A percentile compares a stretch with the other conserved stretches of the same genome.
Evolutionary conservation across 1,139 yeast genomes (phyloP).

Genomic region (Saccharomyces hybrid): DNA sequence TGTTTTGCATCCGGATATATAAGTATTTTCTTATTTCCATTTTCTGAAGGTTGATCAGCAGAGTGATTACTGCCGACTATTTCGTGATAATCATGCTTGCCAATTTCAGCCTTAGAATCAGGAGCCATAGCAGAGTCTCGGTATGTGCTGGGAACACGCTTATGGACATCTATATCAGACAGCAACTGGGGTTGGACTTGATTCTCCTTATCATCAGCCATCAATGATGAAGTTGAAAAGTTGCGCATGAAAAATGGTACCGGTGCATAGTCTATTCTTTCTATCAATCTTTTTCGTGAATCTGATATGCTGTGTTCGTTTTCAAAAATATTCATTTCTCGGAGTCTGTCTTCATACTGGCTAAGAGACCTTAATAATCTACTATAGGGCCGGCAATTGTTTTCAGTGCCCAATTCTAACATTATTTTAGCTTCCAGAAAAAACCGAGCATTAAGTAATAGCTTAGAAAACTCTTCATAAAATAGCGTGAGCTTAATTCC

Average conservation of each 20-base stretch:
- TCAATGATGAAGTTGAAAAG: neutral
- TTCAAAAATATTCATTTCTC: constrained; percentile 7
- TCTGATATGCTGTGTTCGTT: neutral
- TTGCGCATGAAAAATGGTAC: neutral
- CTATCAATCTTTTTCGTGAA: neutral
- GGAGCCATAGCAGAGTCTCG: neutral
- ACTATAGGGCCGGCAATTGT: constrained; percentile 55
- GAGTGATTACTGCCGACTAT: neutral
- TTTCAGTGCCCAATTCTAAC: constrained; percentile 51
- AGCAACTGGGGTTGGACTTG: neutral
- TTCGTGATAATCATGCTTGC: neutral
- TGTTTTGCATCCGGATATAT: constrained; percentile 9
- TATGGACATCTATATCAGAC: neutral
- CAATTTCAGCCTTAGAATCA: neutral
- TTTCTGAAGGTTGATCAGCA: neutral
- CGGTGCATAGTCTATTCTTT: neutral
- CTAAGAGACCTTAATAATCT: constrained; percentile 47
- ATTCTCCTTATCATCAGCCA: neutral
- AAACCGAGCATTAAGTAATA: constrained; percentile 47
- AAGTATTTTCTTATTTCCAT: neutral
- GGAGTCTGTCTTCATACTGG: constrained; percentile 32
- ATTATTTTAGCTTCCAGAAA: constrained; percentile 57
- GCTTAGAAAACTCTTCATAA: constrained; percentile 72
- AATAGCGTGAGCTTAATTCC: constrained; percentile 61
- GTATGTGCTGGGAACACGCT: neutral